phyloP scores from a whole-genome alignment of 257 asterid species.

The Phtheirospermum japonicum region DNA sequence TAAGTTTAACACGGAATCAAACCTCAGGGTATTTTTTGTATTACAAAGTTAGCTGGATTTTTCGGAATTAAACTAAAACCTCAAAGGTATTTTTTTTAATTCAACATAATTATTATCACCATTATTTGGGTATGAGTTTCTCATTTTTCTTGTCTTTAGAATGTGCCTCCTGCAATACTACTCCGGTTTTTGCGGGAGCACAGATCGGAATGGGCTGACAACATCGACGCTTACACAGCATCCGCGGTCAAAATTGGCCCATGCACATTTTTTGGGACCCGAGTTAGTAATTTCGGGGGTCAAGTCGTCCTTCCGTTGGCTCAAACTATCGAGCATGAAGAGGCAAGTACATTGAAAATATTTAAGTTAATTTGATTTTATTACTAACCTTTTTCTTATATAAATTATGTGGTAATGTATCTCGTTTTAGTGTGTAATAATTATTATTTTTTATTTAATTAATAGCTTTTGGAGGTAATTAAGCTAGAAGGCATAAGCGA shows the following conservation, averaged over 20 bases:
- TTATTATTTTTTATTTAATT: slow-evolving; percentile 21
- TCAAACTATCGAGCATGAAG: slow-evolving; percentile 91
- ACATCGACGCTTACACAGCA: slow-evolving; percentile 74
- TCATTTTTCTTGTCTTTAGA: slow-evolving; percentile 40
- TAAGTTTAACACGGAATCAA: too few relatives aligned
- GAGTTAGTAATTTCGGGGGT: slow-evolving; percentile 70
- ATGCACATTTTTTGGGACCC: slow-evolving; percentile 59
- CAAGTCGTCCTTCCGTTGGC: slow-evolving; percentile 91
- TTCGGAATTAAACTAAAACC: background rate
- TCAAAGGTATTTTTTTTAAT: background rate
- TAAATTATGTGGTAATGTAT: background rate
- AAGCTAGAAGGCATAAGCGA: slow-evolving; percentile 78
- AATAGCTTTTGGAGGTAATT: slow-evolving; percentile 84
- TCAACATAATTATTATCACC: background rate
- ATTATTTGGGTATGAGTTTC: background rate
- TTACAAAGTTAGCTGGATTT: too few relatives aligned
- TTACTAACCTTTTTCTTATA: background rate
- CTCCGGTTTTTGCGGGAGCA: slow-evolving; percentile 84
- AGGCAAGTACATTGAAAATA: slow-evolving; percentile 50
- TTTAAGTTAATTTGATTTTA: background rate
- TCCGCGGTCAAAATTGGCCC: slow-evolving; percentile 83
- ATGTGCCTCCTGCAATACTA: slow-evolving; percentile 90
- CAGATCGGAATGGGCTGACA: slow-evolving; percentile 96
- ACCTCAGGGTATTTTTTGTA: too few relatives aligned
- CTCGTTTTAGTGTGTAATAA: too few relatives aligned